Evolutionary conservation across 1,284 basidiomycete genomes (phyloP).

Genomic region (Tremellales sp.): DNA sequence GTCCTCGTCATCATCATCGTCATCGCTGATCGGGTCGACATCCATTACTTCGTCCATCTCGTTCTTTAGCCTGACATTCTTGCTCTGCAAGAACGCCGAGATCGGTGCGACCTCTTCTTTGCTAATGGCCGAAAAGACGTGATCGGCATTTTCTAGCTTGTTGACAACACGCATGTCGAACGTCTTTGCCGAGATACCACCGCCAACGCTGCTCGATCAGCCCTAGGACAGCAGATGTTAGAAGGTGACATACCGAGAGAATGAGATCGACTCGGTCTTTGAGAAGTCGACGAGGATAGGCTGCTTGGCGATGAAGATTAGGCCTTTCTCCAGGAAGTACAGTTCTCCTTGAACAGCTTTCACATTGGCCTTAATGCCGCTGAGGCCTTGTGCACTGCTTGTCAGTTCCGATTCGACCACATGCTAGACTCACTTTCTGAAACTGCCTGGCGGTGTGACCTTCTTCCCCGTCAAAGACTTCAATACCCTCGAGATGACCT

Average conservation of each 20-base stretch:
- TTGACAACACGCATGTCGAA: conserved; percentile 92
- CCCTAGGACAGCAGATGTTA: not conserved
- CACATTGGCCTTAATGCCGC: conserved; percentile 85
- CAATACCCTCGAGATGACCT: conserved; percentile 93
- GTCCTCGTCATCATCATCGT: conserved; percentile 65
- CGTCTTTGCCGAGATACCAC: conserved; percentile 82
- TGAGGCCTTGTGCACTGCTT: conserved; percentile 51
- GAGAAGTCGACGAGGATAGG: conserved; percentile 87
- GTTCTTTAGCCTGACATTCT: conserved; percentile 92
- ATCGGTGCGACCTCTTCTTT: conserved; percentile 92
- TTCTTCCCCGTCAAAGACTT: conserved; percentile 86
- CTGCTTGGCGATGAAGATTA: conserved; percentile 97
- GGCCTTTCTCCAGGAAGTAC: conserved; percentile 95
- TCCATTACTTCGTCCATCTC: conserved; percentile 85
- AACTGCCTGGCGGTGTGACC: conserved; percentile 75
- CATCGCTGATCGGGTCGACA: conserved; percentile 68
- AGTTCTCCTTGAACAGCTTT: conserved; percentile 97
- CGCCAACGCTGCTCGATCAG: conserved; percentile 62
- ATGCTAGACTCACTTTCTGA: conserved; percentile 62
- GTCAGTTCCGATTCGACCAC: conserved; percentile 1
- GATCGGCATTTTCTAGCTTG: conserved; percentile 68
- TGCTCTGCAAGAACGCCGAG: conserved; percentile 78
- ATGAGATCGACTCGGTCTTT: conserved; percentile 86
- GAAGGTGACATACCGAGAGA: conserved; percentile 63
- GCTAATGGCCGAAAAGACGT: conserved; percentile 87